Conservation (phyloP, 768 basidiomycete genomes). For the Lyophyllum atratum region DNA sequence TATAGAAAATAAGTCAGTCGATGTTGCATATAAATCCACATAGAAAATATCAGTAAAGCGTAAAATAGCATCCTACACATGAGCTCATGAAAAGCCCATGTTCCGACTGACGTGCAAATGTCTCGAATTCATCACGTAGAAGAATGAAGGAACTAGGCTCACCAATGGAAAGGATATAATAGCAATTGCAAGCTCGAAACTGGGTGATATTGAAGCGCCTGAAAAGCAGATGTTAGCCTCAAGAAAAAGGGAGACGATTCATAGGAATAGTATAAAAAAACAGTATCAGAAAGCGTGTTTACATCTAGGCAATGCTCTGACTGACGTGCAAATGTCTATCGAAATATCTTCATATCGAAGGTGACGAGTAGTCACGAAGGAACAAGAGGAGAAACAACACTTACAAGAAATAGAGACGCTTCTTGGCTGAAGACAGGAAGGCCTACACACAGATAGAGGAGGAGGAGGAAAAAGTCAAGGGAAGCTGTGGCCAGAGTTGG, state of each 20-base stretch:
- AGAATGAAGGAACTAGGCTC: neutral
- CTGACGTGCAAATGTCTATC: slow-evolving; percentile 47
- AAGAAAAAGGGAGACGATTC: too few relatives aligned
- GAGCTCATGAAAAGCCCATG: slow-evolving; percentile 24
- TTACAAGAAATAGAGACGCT: neutral
- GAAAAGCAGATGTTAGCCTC: neutral
- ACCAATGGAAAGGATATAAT: neutral
- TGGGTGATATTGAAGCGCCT: neutral
- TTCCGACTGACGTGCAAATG: slow-evolving; percentile 71
- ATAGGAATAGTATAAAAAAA: neutral
- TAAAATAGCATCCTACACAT: slow-evolving; percentile 39
- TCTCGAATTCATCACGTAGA: slow-evolving; percentile 44
- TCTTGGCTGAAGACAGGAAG: neutral
- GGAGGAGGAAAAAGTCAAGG: neutral
- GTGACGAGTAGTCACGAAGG: neutral
- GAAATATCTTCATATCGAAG: slow-evolving; percentile 12
- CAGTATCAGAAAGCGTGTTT: slow-evolving; percentile 21
- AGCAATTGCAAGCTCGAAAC: neutral
- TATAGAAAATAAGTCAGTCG: slow-evolving; percentile 4
- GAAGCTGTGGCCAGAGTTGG: neutral
- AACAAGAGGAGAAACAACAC: too few relatives aligned
- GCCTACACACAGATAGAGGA: neutral
- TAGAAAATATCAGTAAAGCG: slow-evolving; percentile 43
- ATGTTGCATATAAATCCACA: neutral
- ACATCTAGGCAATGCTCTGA: slow-evolving; percentile 32